These are phyloP conservation scores for Starmera pachycereana DNA, from an alignment of 805 yeast species.

Conservation along the genomic window DNA sequence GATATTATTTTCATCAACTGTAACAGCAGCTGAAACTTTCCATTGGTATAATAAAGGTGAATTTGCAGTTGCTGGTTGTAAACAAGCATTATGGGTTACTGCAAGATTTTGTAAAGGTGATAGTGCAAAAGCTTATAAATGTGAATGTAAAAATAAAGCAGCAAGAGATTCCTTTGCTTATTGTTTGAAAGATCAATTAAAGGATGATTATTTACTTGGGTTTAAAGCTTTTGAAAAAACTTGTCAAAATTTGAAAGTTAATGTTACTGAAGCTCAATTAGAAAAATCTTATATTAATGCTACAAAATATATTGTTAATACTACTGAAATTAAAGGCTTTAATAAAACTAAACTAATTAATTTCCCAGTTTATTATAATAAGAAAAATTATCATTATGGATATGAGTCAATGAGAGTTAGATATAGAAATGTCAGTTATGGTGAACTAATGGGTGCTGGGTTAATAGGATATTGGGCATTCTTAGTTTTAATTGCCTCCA, in stretches of 20 bases:
- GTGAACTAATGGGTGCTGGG: conserved; percentile 37
- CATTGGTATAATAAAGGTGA: conserved; percentile 13
- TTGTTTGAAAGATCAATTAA: conserved; percentile 17
- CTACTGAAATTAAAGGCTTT: conserved; percentile 22
- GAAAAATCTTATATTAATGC: conserved; percentile 32
- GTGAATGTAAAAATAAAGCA: conserved; percentile 18
- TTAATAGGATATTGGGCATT: conserved; percentile 39
- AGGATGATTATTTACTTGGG: conserved; percentile 4
- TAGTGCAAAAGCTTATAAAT: conserved; percentile 10
- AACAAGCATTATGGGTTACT: conserved; percentile 12
- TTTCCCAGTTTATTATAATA: conserved; percentile 24
- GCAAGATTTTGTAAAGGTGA: conserved; percentile 17
- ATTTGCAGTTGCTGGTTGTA: conserved; percentile 16
- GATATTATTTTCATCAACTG: too few relatives aligned
- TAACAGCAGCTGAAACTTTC: not conserved
- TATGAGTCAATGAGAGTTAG: conserved; percentile 19
- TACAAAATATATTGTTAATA: conserved; percentile 29
- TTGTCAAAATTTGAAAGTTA: conserved; percentile 13
- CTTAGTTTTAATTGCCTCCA: conserved; percentile 30
- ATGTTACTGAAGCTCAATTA: conserved; percentile 26
- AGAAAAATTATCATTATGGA: conserved; percentile 16
- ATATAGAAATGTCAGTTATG: conserved; percentile 26
- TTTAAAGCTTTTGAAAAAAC: conserved; percentile 15
- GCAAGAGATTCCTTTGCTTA: conserved; percentile 21
- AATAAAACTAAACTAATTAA: conserved; percentile 22